Evolutionary conservation across 208 protist genomes (phyloP).

Genomic region (Acanthamoeba rhysodes): DNA sequence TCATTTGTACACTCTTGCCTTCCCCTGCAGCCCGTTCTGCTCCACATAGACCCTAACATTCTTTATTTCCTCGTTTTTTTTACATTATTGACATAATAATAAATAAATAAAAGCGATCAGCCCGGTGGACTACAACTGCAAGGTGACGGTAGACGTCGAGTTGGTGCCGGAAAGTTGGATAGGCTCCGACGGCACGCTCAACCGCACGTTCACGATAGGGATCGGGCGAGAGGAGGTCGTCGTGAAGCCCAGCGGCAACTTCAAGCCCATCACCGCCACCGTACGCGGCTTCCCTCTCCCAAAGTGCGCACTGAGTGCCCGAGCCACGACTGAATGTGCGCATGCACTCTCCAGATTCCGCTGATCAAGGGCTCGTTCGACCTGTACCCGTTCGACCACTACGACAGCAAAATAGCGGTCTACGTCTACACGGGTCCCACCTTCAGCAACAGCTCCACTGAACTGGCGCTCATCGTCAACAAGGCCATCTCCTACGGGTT

Average conservation of each 20-base stretch:
- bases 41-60: no score
- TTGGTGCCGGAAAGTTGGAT: neutral
- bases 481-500: conserved; percentile 47
- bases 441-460: neutral
- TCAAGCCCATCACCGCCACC: neutral
- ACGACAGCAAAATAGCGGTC: neutral
- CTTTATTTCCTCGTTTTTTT: no score
- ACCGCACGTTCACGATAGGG: conserved; percentile 4
- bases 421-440: neutral
- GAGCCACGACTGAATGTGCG: no score
- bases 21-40: no score
- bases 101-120: neutral
- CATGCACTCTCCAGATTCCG: neutral
- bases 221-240: neutral
- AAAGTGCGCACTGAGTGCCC: neutral
- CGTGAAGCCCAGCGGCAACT: neutral
- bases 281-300: neutral
- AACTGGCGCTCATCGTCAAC: neutral
- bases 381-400: conserved; percentile 53
- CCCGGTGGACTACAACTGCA: conserved; percentile 26
- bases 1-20: neutral
- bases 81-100: no score
- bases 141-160: neutral
- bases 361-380: conserved; percentile 20
- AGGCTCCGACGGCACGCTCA: neutral